Evolutionary conservation across 805 yeast genomes (phyloP).

Genomic region (Yarrowia phangngaensis): DNA sequence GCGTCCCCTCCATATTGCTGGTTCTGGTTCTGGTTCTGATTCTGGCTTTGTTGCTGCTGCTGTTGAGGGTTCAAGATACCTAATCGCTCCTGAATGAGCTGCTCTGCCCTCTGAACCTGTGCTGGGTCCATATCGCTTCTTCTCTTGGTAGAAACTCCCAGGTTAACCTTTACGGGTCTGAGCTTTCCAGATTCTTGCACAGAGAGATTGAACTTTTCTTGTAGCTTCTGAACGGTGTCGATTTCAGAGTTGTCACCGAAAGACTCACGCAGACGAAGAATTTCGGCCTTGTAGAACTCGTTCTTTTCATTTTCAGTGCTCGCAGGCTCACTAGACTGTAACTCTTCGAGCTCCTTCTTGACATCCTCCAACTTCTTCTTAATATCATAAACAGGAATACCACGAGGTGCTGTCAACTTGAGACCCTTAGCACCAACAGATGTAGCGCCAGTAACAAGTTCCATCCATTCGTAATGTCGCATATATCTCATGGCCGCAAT

Average conservation of each 20-base stretch:
- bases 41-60: slow-evolving; percentile 17
- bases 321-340: slow-evolving; percentile 31
- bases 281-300: slow-evolving; percentile 32
- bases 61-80: slow-evolving; percentile 12
- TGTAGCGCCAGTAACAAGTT: slow-evolving; percentile 42
- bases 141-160: slow-evolving; percentile 7
- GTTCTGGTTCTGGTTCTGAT: slow-evolving; percentile 2
- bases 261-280: slow-evolving; percentile 35
- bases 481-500: slow-evolving; percentile 44
- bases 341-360: slow-evolving; percentile 34
- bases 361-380: slow-evolving; percentile 30
- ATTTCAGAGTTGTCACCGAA: slow-evolving; percentile 32
- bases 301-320: slow-evolving; percentile 30
- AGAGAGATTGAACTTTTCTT: slow-evolving; percentile 16
- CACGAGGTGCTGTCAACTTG: slow-evolving; percentile 28
- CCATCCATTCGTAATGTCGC: slow-evolving; percentile 47
- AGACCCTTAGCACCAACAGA: slow-evolving; percentile 31
- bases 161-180: slow-evolving; percentile 16
- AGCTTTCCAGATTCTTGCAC: slow-evolving; percentile 18
- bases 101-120: slow-evolving; percentile 17
- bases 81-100: slow-evolving; percentile 22
- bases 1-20: slow-evolving; percentile 23
- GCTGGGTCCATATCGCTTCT: slow-evolving; percentile 17
- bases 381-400: slow-evolving; percentile 28
- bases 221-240: slow-evolving; percentile 10